Percentiles rank a stretch among this genome's conserved stretches.
Evolutionary conservation across 129 eudicot genomes (phyloP).

Genomic region (carrot (Daucus carota)): DNA sequence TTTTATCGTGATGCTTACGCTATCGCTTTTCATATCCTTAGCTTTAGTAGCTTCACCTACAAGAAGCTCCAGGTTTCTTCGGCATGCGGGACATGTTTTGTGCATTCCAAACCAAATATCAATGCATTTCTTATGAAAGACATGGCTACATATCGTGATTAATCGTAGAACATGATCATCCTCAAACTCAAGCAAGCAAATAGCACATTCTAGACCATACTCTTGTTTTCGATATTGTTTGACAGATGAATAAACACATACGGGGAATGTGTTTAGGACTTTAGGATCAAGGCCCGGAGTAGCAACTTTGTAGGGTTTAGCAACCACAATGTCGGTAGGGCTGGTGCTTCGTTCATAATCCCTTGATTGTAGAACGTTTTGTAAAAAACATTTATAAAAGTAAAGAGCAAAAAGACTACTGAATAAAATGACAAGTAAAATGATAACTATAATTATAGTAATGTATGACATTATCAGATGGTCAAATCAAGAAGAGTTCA

Average conservation of each 20-base stretch:
- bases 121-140: constrained; percentile 73
- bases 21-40: constrained; percentile 19
- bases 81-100: constrained; percentile 76
- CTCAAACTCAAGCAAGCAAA: constrained; percentile 63
- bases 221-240: constrained; percentile 43
- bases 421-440: constrained; percentile 46
- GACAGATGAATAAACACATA: constrained; percentile 50
- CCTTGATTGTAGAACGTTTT: constrained; percentile 34
- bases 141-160: constrained; percentile 58
- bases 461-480: constrained; percentile 5
- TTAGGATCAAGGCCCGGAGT: constrained; percentile 45
- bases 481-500: constrained; percentile 42
- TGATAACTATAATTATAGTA: constrained; percentile 40
- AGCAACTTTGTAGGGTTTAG: background rate
- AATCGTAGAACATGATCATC: constrained; percentile 52
- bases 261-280: constrained; percentile 49
- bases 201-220: constrained; percentile 79
- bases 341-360: constrained; percentile 7
- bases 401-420: constrained; percentile 44
- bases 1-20: constrained; percentile 29
- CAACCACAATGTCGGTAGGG: background rate
- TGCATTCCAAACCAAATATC: constrained; percentile 83
- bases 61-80: constrained; percentile 40
- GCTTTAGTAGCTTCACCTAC: constrained; percentile 18
- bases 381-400: constrained; percentile 63